phyloP scores from a whole-genome alignment of 2,329 filamentous ascomycete species.

The Fusarium sp. region DNA sequence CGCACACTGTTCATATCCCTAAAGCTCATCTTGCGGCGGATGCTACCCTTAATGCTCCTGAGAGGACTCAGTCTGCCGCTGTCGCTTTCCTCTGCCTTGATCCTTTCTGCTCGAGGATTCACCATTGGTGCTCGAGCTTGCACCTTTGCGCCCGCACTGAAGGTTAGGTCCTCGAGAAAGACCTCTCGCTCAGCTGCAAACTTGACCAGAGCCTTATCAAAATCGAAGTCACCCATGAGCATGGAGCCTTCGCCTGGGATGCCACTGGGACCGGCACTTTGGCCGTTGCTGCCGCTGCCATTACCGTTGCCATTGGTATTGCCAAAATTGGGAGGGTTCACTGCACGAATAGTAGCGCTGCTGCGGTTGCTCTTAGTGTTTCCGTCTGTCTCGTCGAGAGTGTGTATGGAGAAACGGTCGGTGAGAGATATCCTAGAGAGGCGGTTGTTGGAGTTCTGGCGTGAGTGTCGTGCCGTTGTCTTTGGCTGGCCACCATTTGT shows the following conservation, averaged over 20 bases:
- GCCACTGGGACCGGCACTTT: conserved; percentile 38
- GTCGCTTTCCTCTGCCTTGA: conserved; percentile 77
- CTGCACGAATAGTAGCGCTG: conserved; percentile 70
- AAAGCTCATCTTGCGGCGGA: conserved; percentile 91
- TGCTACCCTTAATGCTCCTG: conserved; percentile 79
- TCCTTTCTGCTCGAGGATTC: conserved; percentile 82
- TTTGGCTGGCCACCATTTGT: conserved; percentile 44
- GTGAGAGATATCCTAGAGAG: conserved; percentile 66
- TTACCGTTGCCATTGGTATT: conserved; percentile 39
- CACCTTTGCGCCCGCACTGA: conserved; percentile 84
- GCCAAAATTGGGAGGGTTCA: conserved; percentile 45
- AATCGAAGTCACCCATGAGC: conserved; percentile 79
- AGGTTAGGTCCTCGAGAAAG: conserved; percentile 91
- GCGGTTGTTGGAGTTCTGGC: conserved; percentile 69
- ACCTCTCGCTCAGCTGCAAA: conserved; percentile 95
- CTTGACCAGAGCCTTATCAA: conserved; percentile 91
- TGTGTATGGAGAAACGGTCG: conserved; percentile 63
- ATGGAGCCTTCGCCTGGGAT: conserved; percentile 48
- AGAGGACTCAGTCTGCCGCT: conserved; percentile 66
- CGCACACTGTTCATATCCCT: conserved; percentile 95
- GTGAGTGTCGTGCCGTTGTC: conserved; percentile 62
- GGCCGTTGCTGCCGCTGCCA: conserved; percentile 31
- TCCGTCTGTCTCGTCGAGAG: conserved; percentile 68
- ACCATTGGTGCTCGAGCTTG: conserved; percentile 77
- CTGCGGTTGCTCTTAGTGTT: conserved; percentile 72